Base-by-base conservation (phyloP, 768 basidiomycete species). In the Daedalea quercina region DNA sequence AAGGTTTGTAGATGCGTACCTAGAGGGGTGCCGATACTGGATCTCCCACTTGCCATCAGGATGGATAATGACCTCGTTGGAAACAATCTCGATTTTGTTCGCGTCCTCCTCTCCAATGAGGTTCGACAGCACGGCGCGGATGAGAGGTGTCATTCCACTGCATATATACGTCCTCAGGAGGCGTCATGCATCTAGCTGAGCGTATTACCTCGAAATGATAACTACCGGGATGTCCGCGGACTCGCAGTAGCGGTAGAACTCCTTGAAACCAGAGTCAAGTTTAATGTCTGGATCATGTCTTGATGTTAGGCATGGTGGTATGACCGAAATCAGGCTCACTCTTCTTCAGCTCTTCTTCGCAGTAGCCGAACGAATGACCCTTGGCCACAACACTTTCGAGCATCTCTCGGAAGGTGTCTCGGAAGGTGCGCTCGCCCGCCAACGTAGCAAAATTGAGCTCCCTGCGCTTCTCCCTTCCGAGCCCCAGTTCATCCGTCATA, bases 91-190 rank as follows among this genome's bases (percentile, higher is more conserved):
- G 50, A 98, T 94, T 33, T 82, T 76, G 43, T 79, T 72, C 3
- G 90, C 84, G 25, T 80, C 81, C 55, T 85, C 79, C 33, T 81
- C 75, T 9, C 87, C 89, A 49, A 94, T 73, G 43, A 94, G 82
- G 57, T 82, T 85, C 44, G 83, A 80, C n/a, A 97, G 78, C 4
- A 96, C 87, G 0, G 90, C 90, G 40, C 91, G 88, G 60, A 99
- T 97, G 58, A 90, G 79, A 12, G 94, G 94, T 9, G 84, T 85
- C 94, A 96, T 96, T 22, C 94, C 94, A 58, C 90, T 93, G 64
- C 19, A 34, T 40, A 22, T 22, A 44, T 26, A 44, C 1, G 28
- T 34, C 52, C 55, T 46, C 47, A 44, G 55, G 46, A 35, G 2
- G 37, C 37, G 15, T 17, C 31, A 3, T 15, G 23, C 22, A 52